These are phyloP conservation scores for Sindora glabra DNA, from an alignment of 306 rosid species.

Conservation along the genomic window DNA sequence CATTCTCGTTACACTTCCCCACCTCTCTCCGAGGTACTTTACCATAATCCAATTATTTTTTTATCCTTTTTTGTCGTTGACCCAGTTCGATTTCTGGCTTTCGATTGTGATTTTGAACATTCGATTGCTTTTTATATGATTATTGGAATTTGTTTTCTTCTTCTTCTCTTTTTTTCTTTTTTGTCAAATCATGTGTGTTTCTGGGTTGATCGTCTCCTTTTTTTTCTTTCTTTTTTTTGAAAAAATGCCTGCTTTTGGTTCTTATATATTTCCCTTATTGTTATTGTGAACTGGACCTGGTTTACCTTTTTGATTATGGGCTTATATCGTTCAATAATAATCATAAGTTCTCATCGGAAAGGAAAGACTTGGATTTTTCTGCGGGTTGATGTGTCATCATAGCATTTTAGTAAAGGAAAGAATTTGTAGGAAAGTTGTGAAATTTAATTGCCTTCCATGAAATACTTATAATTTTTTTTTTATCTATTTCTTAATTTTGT, in stretches of 20 bases:
- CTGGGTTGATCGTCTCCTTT: constrained; percentile 5
- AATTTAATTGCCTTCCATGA: constrained; percentile 15
- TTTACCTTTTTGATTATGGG: constrained; percentile 3
- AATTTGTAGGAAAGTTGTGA: constrained; percentile 16
- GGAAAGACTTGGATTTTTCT: constrained; percentile 9
- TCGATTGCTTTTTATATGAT: constrained; percentile 12
- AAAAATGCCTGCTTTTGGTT: background rate
- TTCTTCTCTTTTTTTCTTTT: constrained; percentile 10
- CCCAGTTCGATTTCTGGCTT: constrained; percentile 13
- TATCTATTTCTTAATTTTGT: too few species aligned
- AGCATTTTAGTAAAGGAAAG: constrained; percentile 21
- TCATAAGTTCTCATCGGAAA: constrained; percentile 8
- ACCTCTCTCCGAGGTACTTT: constrained; percentile 33
- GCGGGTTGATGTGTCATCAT: constrained; percentile 20
- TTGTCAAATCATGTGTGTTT: background rate
- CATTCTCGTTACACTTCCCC: constrained; percentile 17
- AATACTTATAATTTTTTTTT: background rate
- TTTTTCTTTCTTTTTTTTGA: constrained; percentile 7
- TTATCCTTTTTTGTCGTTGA: background rate
- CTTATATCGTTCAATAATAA: background rate
- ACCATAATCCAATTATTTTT: background rate
- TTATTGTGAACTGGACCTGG: background rate
- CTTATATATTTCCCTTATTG: background rate
- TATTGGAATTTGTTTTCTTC: constrained; percentile 16
- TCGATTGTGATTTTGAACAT: constrained; percentile 11